phyloP scores from a whole-genome alignment of 1,284 basidiomycete species.

The Lignosus rhinocerotis region DNA sequence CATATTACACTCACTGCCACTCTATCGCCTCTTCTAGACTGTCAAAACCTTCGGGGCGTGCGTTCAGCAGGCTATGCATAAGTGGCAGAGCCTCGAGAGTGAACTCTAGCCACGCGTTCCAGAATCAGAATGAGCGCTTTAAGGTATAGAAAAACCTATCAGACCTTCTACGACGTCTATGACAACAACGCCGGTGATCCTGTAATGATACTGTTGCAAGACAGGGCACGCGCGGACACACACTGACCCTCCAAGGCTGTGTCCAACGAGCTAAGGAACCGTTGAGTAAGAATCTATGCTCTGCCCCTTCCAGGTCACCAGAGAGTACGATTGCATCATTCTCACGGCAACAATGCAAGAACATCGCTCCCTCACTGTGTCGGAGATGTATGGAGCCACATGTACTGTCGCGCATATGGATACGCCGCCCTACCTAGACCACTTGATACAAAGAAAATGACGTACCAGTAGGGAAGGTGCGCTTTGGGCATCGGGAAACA shows the following conservation, averaged over 20 bases:
- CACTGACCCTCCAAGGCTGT: slow-evolving; percentile 92
- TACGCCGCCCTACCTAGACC: too few species aligned
- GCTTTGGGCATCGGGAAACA: slow-evolving; percentile 65
- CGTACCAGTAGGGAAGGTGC: slow-evolving; percentile 78
- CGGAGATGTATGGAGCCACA: not conserved
- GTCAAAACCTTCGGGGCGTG: slow-evolving; percentile 83
- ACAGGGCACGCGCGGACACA: slow-evolving; percentile 70
- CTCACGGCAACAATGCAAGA: too few species aligned
- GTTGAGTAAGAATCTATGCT: too few species aligned
- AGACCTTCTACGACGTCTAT: slow-evolving; percentile 95
- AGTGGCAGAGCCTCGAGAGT: slow-evolving; percentile 89
- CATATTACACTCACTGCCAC: slow-evolving; percentile 81
- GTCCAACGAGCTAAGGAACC: slow-evolving; percentile 69
- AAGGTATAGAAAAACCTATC: slow-evolving; percentile 5
- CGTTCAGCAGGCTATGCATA: slow-evolving; percentile 88
- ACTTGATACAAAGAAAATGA: slow-evolving; percentile 9
- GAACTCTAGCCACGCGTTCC: slow-evolving; percentile 60
- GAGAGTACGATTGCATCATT: too few species aligned
- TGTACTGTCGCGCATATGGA: not conserved
- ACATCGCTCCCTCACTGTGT: too few species aligned
- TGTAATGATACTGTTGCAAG: slow-evolving; percentile 69
- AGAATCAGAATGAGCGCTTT: not conserved
- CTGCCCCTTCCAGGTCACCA: too few species aligned
- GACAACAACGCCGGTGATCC: slow-evolving; percentile 82
- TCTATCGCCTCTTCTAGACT: slow-evolving; percentile 84